Base-by-base conservation (phyloP, 2,329 filamentous ascomycete species). In the Penicillium sp. region DNA sequence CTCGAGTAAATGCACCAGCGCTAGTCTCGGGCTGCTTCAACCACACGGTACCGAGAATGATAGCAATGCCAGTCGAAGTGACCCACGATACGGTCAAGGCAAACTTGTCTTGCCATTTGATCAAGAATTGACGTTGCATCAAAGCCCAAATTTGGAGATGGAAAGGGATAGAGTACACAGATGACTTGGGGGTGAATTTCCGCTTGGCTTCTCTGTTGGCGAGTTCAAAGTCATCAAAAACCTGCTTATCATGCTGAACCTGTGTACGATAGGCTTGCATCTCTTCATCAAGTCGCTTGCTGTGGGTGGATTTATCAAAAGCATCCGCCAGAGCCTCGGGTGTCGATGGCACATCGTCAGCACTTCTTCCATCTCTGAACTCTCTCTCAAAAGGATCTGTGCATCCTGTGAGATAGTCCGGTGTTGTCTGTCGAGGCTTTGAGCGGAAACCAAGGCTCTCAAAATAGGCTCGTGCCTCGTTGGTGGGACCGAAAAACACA, bases 101-200 rank as follows among this genome's bases (percentile, higher is more conserved):
- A 68, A 93, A 89, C 56, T 88, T 88, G 71, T 96, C 91, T 73
- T 96, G 90, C 79, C 91, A 88, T 77, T 95, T 95, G 66, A 96
- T 86, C 51, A 89, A 80, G 71, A 92, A 95, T 71, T 96, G 91
- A 5, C 91, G 86, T 72, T 91, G 88, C 83, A 93, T 90, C 60
- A 95, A 76, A 1, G 90, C 89, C 88, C 88, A 93, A 22, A 95
- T 82, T 71, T 96, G 92, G 1, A 90, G 79, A 62, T 92, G 86
- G 75, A 95, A 95, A 0, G 91, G 90, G 53, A 93, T 88, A 1
- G 86, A 88, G 75, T 96, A 96, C 33, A 93, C 89, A 0, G 90
- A 93, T 56, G 84, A 86, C 67, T 87, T 85, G 0, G 82, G 77
- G 0, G 90, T 89, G 8, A 86, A 83, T 53, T 87, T 86, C 11